Evolutionary conservation across 345 rosid species (phyloP).

Genomic region (Eucalyptus melliodora): DNA sequence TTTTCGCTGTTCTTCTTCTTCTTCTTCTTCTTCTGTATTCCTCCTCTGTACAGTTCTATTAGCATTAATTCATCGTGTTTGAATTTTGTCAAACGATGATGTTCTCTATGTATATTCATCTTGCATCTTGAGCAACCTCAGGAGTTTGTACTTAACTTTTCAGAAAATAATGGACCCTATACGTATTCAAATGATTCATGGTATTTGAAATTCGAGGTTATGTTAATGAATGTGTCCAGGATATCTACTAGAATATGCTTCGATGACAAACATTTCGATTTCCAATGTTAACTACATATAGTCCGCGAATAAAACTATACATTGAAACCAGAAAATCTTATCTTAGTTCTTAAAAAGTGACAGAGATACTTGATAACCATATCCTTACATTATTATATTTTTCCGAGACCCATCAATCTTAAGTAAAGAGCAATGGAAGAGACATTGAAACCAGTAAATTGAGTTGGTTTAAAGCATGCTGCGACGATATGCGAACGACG

Average conservation of each 20-base stretch:
- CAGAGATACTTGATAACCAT: neutral
- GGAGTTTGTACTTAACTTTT: neutral
- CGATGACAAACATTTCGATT: neutral
- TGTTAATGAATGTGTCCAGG: neutral
- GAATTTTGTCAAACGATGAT: neutral
- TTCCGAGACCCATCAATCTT: neutral
- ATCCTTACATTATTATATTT: neutral
- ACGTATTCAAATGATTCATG: neutral
- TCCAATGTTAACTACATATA: neutral
- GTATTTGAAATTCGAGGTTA: neutral
- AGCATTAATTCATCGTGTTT: neutral
- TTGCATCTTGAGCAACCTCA: neutral
- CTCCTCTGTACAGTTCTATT: neutral
- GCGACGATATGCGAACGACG: neutral
- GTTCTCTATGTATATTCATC: neutral
- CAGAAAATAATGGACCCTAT: neutral
- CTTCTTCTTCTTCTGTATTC: neutral
- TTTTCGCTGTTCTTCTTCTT: neutral
- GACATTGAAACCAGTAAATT: neutral
- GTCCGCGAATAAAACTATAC: neutral
- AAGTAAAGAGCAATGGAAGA: neutral
- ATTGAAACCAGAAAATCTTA: neutral
- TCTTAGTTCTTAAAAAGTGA: neutral
- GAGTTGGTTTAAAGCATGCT: neutral
- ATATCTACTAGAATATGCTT: neutral